Evolutionary conservation across 306 rosid species (phyloP), one percentile per base, ranked within the genome.

Genomic region (Castanea mollissima): DNA sequence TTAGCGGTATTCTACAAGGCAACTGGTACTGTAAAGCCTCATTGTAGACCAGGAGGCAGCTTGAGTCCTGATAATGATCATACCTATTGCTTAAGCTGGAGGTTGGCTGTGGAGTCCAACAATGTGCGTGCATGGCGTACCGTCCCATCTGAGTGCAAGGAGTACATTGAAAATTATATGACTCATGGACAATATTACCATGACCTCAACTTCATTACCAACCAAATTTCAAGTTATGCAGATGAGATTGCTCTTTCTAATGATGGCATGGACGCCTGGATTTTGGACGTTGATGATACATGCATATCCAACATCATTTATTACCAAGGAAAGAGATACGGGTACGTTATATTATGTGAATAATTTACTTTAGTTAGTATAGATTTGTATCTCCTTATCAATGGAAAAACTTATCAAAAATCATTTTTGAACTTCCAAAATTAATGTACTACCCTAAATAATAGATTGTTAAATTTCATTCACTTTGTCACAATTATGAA

Each of bases 71-170:
- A 25, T 0, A n/a, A 78, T 2, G 73, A 2, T 1, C 15, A 11
- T 49, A 4, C 79, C 18, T 85, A 84, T 73, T 90, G 94, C 81
- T 77, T 86, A 84, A 90, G 97, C 85, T 91, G 98, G 98, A 83
- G 97, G 81, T 72, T 91, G 81, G 95, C 78, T 5, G 98, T 90
- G 83, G 98, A 93, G 76, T n/a, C 88, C 25, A 87, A 89, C 90
- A 91, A 87, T 81, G 87, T 87, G 71, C 80, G 85, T 49, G 76
- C 82, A 21, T 93, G 98, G 98, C 89, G 84, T 44, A 91, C 88
- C 0, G 92, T 93, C 29, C 97, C 98, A 32, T 62, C n/a, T 8
- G 77, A 82, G 55, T 93, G 92, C 80, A 77, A 68, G 0, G 70
- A 73, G 56, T 78, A 87, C 57, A 55, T 90, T 20, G 85, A 86